Conservation (phyloP, 2,329 filamentous ascomycete genomes). For the Zymoseptoria tritici region DNA sequence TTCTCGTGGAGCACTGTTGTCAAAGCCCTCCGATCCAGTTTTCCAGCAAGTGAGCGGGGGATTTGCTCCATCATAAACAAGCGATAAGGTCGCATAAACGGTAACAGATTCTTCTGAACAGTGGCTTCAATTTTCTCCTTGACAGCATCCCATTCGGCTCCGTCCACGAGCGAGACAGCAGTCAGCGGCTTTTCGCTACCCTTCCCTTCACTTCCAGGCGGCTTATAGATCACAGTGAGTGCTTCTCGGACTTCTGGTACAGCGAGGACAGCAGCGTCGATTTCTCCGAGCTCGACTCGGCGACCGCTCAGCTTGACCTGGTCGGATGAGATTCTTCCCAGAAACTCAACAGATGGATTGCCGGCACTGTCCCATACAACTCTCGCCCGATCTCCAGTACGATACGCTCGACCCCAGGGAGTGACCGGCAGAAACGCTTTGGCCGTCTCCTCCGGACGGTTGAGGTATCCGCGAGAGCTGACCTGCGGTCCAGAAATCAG, state of each 20-base stretch:
- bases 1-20: constrained; percentile 1
- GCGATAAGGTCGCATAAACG: constrained; percentile 4
- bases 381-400: constrained; percentile 7
- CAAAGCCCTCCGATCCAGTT: constrained; percentile 6
- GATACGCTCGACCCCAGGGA: neutral
- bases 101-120: neutral
- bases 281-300: constrained; percentile 7
- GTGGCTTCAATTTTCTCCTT: neutral
- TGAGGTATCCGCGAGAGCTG: constrained; percentile 12
- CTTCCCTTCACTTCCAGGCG: neutral
- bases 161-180: constrained; percentile 3
- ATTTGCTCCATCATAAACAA: constrained; percentile 4
- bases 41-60: constrained; percentile 5
- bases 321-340: constrained; percentile 9
- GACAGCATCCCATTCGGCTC: neutral
- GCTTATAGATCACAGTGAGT: constrained; percentile 3
- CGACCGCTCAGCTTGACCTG: constrained; percentile 9
- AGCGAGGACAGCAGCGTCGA: constrained; percentile 5
- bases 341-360: constrained; percentile 9
- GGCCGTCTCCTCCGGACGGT: constrained; percentile 8
- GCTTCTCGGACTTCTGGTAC: constrained; percentile 1
- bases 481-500: constrained; percentile 12
- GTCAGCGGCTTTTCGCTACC: constrained; percentile 10
- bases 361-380: constrained; percentile 4
- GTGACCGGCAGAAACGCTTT: constrained; percentile 2